Percentiles rank a stretch among this genome's conserved stretches.
Conservation (phyloP, 331 rosid genomes). For the Quercus phellos region DNA sequence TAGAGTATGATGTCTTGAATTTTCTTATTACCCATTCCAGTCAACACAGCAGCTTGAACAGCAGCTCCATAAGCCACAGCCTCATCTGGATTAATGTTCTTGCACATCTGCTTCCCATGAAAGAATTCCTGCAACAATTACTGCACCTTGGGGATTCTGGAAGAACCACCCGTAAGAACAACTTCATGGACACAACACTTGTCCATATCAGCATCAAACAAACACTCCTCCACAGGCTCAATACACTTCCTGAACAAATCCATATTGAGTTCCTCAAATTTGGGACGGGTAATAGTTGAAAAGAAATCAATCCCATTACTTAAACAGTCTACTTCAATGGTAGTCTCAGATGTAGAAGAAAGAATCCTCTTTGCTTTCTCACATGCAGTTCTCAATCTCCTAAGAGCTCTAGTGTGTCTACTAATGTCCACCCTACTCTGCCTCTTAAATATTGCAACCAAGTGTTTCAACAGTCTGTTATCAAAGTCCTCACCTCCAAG, state of each 20-base stretch:
- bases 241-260: conserved; percentile 27
- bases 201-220: conserved; percentile 25
- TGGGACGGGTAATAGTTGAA: too few relatives aligned
- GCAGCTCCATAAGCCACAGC: too few relatives aligned
- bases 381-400: conserved; percentile 41
- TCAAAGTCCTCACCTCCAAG: neutral
- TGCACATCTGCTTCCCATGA: conserved; percentile 35
- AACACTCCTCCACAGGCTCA: conserved; percentile 19
- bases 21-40: too few relatives aligned
- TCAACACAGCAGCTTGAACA: too few relatives aligned
- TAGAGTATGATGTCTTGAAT: conserved; percentile 26
- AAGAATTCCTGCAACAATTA: conserved; percentile 33
- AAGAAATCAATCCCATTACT: too few relatives aligned
- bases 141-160: conserved; percentile 45
- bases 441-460: neutral
- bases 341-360: too few relatives aligned
- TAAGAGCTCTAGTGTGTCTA: conserved; percentile 24
- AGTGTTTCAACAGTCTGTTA: conserved; percentile 8
- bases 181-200: conserved; percentile 37
- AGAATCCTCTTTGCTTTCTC: conserved; percentile 21
- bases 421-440: neutral
- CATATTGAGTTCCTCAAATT: too few relatives aligned
- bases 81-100: conserved; percentile 42
- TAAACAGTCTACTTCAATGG: too few relatives aligned
- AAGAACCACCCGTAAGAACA: conserved; percentile 48